phyloP scores from a whole-genome alignment of 495 filamentous ascomycete species.

The Penicillium paxilli region DNA sequence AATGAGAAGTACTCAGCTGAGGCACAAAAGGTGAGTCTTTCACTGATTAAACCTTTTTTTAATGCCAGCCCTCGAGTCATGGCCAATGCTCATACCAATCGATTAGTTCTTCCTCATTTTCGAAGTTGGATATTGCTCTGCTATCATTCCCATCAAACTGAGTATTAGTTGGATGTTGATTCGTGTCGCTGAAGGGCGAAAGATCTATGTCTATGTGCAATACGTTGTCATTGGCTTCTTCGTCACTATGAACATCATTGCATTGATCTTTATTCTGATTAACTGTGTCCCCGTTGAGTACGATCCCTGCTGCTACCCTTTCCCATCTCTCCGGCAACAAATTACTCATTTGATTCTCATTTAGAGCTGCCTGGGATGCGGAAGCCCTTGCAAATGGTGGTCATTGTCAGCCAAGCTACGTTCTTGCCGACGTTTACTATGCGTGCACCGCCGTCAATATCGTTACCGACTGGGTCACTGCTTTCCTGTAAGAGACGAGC shows the following conservation, averaged over 20 bases:
- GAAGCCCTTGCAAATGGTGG: constrained; percentile 17
- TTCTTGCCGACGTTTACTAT: constrained; percentile 27
- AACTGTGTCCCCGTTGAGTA: constrained; percentile 27
- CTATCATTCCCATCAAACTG: constrained; percentile 31
- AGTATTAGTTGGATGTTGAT: constrained; percentile 31
- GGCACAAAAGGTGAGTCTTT: constrained; percentile 17
- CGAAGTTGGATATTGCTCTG: constrained; percentile 26
- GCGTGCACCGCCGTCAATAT: constrained; percentile 28
- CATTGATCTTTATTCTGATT: constrained; percentile 24
- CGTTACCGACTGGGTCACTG: constrained; percentile 33
- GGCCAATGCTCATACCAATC: not conserved
- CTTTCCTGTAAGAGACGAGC: constrained; percentile 43
- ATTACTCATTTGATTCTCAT: constrained; percentile 4
- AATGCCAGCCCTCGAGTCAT: not conserved
- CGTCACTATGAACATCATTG: constrained; percentile 22
- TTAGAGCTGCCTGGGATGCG: constrained; percentile 21
- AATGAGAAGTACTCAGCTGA: constrained; percentile 17
- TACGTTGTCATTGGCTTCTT: constrained; percentile 21
- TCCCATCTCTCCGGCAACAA: not conserved
- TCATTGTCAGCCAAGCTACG: constrained; percentile 19
- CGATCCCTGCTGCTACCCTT: not conserved
- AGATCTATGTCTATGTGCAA: constrained; percentile 19
- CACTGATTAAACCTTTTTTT: not conserved
- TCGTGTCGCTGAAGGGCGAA: constrained; percentile 24
- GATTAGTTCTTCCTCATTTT: constrained; percentile 26